Conservation (phyloP, 306 rosid species). For the Gleditsia sinensis region DNA sequence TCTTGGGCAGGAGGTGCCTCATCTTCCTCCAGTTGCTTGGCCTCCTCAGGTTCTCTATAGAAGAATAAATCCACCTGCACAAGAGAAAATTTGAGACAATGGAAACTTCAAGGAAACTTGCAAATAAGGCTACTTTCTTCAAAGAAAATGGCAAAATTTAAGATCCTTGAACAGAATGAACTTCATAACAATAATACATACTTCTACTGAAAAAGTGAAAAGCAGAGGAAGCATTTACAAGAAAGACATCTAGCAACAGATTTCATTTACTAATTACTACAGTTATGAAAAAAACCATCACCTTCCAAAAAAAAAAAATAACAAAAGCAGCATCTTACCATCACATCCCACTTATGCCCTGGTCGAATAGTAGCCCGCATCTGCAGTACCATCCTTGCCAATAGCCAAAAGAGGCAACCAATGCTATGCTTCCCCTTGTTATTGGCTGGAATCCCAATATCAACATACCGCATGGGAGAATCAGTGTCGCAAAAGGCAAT, state of each 20-base stretch:
- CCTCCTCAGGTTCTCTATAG: conserved; percentile 89
- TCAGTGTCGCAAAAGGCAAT: conserved; percentile 90
- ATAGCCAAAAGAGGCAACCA: conserved; percentile 84
- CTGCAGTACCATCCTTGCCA: conserved; percentile 84
- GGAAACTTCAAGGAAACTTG: not conserved
- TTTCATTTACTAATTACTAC: not conserved
- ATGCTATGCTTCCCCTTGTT: conserved; percentile 90
- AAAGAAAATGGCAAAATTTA: not conserved
- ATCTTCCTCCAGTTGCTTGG: conserved; percentile 72
- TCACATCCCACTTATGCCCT: conserved; percentile 78
- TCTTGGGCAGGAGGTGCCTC: conserved; percentile 53
- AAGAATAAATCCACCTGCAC: conserved; percentile 84
- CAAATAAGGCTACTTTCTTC: not conserved
- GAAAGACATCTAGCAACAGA: not conserved
- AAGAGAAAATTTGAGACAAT: not conserved
- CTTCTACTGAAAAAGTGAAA: not conserved
- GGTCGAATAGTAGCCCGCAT: conserved; percentile 79
- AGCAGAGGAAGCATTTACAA: not conserved
- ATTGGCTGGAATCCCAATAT: conserved; percentile 84
- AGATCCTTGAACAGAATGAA: not conserved
- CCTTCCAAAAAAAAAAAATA: not conserved
- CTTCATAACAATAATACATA: not conserved
- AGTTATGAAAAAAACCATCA: not conserved
- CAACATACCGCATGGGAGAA: conserved; percentile 83
- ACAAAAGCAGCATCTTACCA: conserved; percentile 50